Conservation (phyloP, 73 alveolate species). For the Paramecium octaurelia region DNA sequence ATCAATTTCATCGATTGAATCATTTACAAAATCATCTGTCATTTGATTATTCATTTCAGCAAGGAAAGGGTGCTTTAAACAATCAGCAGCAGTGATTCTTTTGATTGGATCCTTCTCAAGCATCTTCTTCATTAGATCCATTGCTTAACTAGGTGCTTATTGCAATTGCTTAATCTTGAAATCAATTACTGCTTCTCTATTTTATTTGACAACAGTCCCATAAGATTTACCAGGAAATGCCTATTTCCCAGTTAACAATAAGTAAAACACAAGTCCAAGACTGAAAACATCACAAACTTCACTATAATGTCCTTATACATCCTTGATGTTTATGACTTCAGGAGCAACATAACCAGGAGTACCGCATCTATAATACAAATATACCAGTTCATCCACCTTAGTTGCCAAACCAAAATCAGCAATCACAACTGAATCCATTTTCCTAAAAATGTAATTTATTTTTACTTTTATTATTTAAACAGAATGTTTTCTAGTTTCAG, state of each 20-base stretch:
- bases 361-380: constrained; percentile 56
- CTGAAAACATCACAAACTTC: not conserved
- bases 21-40: not conserved
- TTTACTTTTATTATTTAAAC: not conserved
- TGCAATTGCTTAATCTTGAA: not conserved
- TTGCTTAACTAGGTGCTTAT: not conserved
- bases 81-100: not conserved
- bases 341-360: constrained; percentile 66
- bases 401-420: constrained; percentile 62
- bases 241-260: not conserved
- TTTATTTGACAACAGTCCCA: not conserved
- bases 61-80: not conserved
- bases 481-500: not conserved
- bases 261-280: not conserved
- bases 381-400: constrained; percentile 32
- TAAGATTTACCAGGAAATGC: constrained; percentile 32
- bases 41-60: not conserved
- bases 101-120: constrained; percentile 2
- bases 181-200: not conserved
- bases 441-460: not conserved
- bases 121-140: not conserved
- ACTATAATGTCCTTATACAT: not conserved
- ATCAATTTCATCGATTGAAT: not conserved
- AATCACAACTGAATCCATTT: not conserved
- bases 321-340: constrained; percentile 52